A percentile compares a stretch with the other conserved stretches of the same genome.
Evolutionary conservation across 768 basidiomycete genomes (phyloP).

Genomic region (Suillus americanus): DNA sequence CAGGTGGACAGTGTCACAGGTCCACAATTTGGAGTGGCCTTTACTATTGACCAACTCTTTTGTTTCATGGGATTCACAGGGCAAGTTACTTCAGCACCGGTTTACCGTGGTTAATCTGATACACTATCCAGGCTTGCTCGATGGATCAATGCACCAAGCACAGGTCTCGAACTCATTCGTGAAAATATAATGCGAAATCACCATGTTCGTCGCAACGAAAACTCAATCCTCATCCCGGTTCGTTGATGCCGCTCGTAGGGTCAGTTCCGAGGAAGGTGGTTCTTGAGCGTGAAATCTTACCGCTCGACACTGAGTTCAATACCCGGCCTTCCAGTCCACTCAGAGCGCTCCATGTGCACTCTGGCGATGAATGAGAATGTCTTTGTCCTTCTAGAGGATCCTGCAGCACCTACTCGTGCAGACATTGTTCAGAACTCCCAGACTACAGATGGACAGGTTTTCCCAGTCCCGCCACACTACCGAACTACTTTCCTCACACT

Average conservation of each 20-base stretch:
- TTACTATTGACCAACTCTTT: slow-evolving; percentile 9
- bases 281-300: slow-evolving; percentile 68
- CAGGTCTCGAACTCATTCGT: slow-evolving; percentile 64
- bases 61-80: slow-evolving; percentile 62
- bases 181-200: slow-evolving; percentile 73
- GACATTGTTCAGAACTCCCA: slow-evolving; percentile 50
- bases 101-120: slow-evolving; percentile 7
- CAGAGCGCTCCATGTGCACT: slow-evolving; percentile 72
- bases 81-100: slow-evolving; percentile 28
- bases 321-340: slow-evolving; percentile 46
- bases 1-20: slow-evolving; percentile 18
- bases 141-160: slow-evolving; percentile 80
- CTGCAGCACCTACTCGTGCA: slow-evolving; percentile 62
- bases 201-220: slow-evolving; percentile 42
- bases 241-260: slow-evolving; percentile 44
- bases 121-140: slow-evolving; percentile 57
- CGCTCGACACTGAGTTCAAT: slow-evolving; percentile 67
- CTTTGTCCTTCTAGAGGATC: slow-evolving; percentile 79
- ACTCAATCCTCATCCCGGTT: slow-evolving; percentile 10
- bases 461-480: slow-evolving; percentile 51
- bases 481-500: slow-evolving; percentile 78
- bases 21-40: not conserved
- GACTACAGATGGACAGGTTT: slow-evolving; percentile 13
- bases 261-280: slow-evolving; percentile 61
- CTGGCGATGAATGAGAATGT: slow-evolving; percentile 81